phyloP scores from a whole-genome alignment of 108 stramenopile genomes.

The Cyclotella kingstonii region DNA sequence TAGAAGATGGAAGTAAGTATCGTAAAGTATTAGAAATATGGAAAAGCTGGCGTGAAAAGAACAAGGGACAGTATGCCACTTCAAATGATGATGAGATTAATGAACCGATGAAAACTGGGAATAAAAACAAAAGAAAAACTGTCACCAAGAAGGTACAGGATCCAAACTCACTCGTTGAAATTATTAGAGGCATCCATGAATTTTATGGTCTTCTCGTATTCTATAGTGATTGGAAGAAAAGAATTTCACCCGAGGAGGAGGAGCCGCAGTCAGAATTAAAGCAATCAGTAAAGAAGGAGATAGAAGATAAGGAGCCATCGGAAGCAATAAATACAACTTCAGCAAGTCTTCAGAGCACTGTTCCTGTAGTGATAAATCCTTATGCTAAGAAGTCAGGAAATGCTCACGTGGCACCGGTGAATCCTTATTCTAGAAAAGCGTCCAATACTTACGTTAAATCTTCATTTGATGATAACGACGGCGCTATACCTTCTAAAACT shows the following conservation, averaged over 20 bases:
- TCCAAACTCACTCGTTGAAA: slow-evolving; percentile 37
- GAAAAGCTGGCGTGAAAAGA: slow-evolving; percentile 28
- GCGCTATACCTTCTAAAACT: too few relatives aligned
- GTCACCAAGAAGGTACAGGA: slow-evolving; percentile 15
- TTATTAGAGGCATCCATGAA: slow-evolving; percentile 53
- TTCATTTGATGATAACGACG: too few relatives aligned
- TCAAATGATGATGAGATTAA: slow-evolving; percentile 1
- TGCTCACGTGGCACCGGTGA: slow-evolving; percentile 13
- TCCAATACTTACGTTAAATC: not conserved
- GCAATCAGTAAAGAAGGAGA: slow-evolving; percentile 5
- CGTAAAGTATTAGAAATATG: slow-evolving; percentile 53
- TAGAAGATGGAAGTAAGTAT: slow-evolving; percentile 81
- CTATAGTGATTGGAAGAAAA: slow-evolving; percentile 55
- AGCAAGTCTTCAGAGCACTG: not conserved
- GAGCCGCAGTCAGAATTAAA: slow-evolving; percentile 2
- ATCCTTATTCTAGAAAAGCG: not conserved
- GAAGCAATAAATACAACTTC: not conserved
- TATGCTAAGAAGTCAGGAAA: slow-evolving; percentile 18
- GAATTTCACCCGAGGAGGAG: slow-evolving; percentile 16
- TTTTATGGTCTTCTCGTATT: slow-evolving; percentile 61
- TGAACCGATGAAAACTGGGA: not conserved
- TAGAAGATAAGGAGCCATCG: slow-evolving; percentile 1
- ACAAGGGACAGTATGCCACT: slow-evolving; percentile 3
- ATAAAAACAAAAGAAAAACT: slow-evolving; percentile 9
- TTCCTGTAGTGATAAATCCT: slow-evolving; percentile 21